phyloP scores from a whole-genome alignment of 2,329 filamentous ascomycete genomes.

The Seiridium cupressi region DNA sequence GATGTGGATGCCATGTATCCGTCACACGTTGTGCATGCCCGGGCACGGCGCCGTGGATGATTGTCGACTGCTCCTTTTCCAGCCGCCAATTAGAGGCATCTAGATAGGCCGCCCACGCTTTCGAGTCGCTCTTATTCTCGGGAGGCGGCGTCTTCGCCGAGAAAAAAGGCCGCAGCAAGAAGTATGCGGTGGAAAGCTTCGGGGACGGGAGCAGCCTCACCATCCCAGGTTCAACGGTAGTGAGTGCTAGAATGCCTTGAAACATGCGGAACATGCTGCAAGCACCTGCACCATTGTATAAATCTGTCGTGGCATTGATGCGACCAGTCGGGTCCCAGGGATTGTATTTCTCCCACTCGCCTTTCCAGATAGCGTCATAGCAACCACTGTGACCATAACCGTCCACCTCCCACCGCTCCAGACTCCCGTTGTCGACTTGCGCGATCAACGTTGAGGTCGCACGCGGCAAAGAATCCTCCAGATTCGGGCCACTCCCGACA shows the following conservation, averaged over 20 bases:
- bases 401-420: conserved; percentile 70
- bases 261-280: conserved; percentile 61
- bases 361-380: conserved; percentile 52
- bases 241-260: conserved; percentile 54
- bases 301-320: conserved; percentile 50
- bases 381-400: conserved; percentile 62
- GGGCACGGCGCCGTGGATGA: conserved; percentile 57
- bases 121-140: conserved; percentile 20
- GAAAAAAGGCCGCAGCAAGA: conserved; percentile 53
- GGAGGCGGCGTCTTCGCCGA: conserved; percentile 41
- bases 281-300: conserved; percentile 57
- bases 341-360: conserved; percentile 55
- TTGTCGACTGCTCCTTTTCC: conserved; percentile 49
- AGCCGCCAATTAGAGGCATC: conserved; percentile 38
- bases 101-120: conserved; percentile 50
- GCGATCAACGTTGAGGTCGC: conserved; percentile 53
- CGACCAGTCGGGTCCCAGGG: conserved; percentile 55
- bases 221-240: conserved; percentile 47
- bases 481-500: conserved; percentile 21
- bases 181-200: conserved; percentile 46
- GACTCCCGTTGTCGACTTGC: conserved; percentile 68
- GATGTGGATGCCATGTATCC: conserved; percentile 56
- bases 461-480: conserved; percentile 25
- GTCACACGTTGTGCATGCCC: conserved; percentile 58
- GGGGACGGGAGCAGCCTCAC: conserved; percentile 46